Percentiles rank a stretch among this genome's conserved stretches.
Conservation (phyloP, 371 early-diverging fungal species). For the Circinella minor region DNA sequence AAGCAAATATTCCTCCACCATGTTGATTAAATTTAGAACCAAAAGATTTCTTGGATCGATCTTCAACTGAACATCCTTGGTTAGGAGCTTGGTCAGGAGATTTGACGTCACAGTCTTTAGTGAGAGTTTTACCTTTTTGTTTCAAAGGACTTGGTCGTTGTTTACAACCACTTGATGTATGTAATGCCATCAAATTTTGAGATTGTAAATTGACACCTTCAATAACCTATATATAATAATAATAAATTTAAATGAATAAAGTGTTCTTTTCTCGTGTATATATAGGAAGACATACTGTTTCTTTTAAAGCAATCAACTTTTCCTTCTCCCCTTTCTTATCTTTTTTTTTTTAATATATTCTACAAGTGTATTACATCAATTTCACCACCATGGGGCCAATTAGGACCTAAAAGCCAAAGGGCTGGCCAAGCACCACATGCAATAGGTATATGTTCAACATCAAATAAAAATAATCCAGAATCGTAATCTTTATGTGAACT, state of each 20-base stretch:
- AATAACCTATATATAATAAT: constrained; percentile 21
- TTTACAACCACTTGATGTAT: constrained; percentile 22
- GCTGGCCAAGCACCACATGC: constrained; percentile 50
- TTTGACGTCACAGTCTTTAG: constrained; percentile 13
- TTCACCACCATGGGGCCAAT: constrained; percentile 46
- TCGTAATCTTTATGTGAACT: constrained; percentile 26
- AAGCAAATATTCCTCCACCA: constrained; percentile 45
- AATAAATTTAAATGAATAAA: too few relatives aligned
- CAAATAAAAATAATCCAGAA: constrained; percentile 42
- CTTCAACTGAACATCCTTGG: constrained; percentile 29
- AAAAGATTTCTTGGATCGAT: constrained; percentile 22
- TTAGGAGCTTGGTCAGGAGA: constrained; percentile 12
- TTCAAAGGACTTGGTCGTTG: background rate
- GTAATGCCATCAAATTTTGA: constrained; percentile 30
- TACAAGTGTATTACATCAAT: constrained; percentile 30
- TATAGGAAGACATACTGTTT: too few relatives aligned
- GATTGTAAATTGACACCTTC: constrained; percentile 39
- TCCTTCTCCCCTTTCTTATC: background rate
- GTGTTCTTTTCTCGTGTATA: too few relatives aligned
- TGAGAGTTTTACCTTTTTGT: constrained; percentile 7
- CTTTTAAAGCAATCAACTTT: background rate
- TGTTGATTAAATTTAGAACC: constrained; percentile 34
- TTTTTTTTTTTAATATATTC: background rate
- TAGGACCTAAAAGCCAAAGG: constrained; percentile 40
- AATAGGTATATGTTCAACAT: constrained; percentile 39